Evolutionary conservation across 2,329 filamentous ascomycete species (phyloP).

Genomic region (Cryphonectria parasitica): DNA sequence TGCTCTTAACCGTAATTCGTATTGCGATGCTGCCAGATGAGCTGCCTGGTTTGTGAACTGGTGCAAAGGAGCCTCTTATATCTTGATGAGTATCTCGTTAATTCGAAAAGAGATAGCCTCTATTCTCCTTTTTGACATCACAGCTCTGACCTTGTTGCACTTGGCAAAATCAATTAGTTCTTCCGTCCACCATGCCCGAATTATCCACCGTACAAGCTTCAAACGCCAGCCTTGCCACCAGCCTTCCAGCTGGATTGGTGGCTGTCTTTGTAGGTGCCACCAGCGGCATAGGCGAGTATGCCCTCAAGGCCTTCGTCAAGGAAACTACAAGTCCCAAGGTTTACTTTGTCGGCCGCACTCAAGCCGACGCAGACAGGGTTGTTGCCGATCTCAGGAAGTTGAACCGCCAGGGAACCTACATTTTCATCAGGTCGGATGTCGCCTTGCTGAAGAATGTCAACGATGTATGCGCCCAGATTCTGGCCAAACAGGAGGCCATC

Average conservation of each 20-base stretch:
- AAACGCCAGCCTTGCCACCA: slow-evolving; percentile 31
- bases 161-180: neutral
- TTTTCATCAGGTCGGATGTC: slow-evolving; percentile 54
- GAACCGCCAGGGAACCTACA: slow-evolving; percentile 49
- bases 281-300: slow-evolving; percentile 54
- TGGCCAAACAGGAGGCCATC: slow-evolving; percentile 45
- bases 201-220: slow-evolving; percentile 3
- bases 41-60: neutral
- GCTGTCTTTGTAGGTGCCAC: slow-evolving; percentile 59
- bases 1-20: neutral
- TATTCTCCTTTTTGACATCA: neutral
- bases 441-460: slow-evolving; percentile 57
- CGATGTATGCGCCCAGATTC: slow-evolving; percentile 49
- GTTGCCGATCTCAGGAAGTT: slow-evolving; percentile 42
- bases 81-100: neutral
- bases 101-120: neutral
- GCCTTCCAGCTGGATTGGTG: slow-evolving; percentile 40
- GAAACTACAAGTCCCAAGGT: slow-evolving; percentile 46
- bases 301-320: slow-evolving; percentile 49
- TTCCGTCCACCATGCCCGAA: neutral
- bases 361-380: slow-evolving; percentile 43
- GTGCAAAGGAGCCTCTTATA: neutral
- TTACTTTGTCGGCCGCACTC: slow-evolving; percentile 56
- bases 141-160: neutral
- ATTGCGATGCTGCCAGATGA: neutral